Percentiles rank a stretch among this genome's conserved stretches.
phyloP scores from a whole-genome alignment of 768 basidiomycete genomes.

The Phylloporus sp. region DNA sequence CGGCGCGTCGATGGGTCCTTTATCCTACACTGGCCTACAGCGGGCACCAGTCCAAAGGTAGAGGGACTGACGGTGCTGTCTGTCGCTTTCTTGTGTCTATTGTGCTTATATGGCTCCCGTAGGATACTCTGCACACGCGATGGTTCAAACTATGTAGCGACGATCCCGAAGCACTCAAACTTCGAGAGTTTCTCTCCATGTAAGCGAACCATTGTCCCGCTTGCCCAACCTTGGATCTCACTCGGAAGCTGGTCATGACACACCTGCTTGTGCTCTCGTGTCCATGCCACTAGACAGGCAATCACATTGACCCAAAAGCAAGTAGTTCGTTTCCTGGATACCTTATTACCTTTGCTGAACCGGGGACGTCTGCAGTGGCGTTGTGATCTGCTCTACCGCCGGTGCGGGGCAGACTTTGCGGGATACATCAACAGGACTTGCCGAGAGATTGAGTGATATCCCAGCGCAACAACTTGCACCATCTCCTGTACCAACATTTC shows the following conservation, averaged over 20 bases:
- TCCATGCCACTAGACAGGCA: slow-evolving; percentile 10
- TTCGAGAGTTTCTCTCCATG: slow-evolving; percentile 29
- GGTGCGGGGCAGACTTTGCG: not conserved
- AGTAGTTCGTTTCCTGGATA: slow-evolving; percentile 6
- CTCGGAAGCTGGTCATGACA: not conserved
- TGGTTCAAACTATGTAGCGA: slow-evolving; percentile 24
- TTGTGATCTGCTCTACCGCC: slow-evolving; percentile 11
- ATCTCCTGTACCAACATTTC: not conserved
- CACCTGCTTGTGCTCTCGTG: no score
- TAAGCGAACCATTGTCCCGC: slow-evolving; percentile 5
- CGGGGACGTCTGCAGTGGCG: slow-evolving; percentile 8
- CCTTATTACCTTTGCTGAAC: slow-evolving; percentile 6
- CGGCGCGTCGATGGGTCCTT: slow-evolving; percentile 16
- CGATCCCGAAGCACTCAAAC: slow-evolving; percentile 21
- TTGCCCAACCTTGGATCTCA: slow-evolving; percentile 5
- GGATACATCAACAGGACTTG: slow-evolving; percentile 2
- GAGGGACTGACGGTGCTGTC: slow-evolving; percentile 3
- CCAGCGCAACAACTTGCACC: not conserved
- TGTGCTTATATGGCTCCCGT: not conserved
- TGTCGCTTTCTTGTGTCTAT: not conserved
- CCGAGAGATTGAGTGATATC: not conserved
- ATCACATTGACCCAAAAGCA: slow-evolving; percentile 24
- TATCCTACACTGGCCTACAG: slow-evolving; percentile 25
- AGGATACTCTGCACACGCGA: slow-evolving; percentile 24
- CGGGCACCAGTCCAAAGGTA: slow-evolving; percentile 3